Conservation (phyloP, 2,329 filamentous ascomycete species). For the Aspergillus ruber region DNA sequence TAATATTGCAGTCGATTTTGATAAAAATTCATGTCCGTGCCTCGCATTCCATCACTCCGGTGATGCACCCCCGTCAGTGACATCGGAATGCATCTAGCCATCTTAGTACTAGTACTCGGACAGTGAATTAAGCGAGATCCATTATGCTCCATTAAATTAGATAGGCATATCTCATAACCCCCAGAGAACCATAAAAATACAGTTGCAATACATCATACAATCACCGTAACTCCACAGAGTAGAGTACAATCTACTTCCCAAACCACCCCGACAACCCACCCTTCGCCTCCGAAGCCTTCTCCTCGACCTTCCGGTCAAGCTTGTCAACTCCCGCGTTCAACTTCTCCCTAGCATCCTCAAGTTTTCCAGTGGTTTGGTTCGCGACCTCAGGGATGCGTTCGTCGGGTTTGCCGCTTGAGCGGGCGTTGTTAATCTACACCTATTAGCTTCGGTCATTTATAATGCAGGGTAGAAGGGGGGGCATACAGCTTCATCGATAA, state of each 20-base stretch:
- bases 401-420: conserved; percentile 49
- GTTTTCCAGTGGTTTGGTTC: conserved; percentile 53
- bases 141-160: neutral
- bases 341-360: conserved; percentile 38
- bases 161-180: neutral
- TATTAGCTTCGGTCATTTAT: neutral
- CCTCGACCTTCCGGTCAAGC: conserved; percentile 75
- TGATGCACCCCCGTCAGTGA: neutral
- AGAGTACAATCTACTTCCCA: conserved; percentile 41
- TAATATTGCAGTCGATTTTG: neutral
- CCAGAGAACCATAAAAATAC: neutral
- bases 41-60: conserved; percentile 2
- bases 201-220: neutral
- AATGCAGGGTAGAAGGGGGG: neutral
- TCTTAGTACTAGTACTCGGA: no score
- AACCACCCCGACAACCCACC: conserved; percentile 81
- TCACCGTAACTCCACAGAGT: neutral
- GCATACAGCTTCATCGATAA: conserved; percentile 64
- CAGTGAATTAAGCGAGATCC: neutral
- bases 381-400: conserved; percentile 56
- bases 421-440: conserved; percentile 54
- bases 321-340: conserved; percentile 59
- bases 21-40: neutral
- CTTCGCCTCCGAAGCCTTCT: conserved; percentile 75
- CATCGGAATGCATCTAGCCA: neutral